Conservation (phyloP, 2,329 filamentous ascomycete species). For the Chrysosporium queenslandicum region DNA sequence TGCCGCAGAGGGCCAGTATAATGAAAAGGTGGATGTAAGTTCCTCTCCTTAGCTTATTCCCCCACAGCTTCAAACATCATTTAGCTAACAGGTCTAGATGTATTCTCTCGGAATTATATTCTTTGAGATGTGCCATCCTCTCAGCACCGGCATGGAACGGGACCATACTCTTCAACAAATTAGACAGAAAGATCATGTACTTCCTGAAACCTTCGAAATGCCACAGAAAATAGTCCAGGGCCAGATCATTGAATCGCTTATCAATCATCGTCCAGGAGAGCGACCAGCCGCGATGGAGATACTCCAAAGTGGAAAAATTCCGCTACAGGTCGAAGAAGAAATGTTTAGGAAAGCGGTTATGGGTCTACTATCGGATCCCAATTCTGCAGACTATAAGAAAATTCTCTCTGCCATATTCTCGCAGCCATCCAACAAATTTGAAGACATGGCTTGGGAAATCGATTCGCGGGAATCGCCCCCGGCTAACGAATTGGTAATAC, state of each 20-base stretch:
- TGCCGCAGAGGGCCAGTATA: constrained; percentile 65
- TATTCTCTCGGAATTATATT: constrained; percentile 96
- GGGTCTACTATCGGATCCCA: constrained; percentile 63
- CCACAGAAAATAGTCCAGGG: constrained; percentile 60
- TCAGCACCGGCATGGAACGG: constrained; percentile 54
- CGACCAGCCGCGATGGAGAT: constrained; percentile 75
- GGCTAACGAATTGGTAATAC: constrained; percentile 51
- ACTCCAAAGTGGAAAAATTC: constrained; percentile 73
- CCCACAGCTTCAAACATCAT: neutral
- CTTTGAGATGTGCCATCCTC: constrained; percentile 80
- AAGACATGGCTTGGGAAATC: constrained; percentile 72
- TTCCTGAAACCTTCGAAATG: constrained; percentile 63
- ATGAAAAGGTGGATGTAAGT: constrained; percentile 79
- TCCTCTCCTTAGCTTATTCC: neutral
- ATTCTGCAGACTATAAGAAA: constrained; percentile 79
- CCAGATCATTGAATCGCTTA: constrained; percentile 66
- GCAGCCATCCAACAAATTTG: constrained; percentile 63
- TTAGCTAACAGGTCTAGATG: constrained; percentile 49
- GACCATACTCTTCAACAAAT: constrained; percentile 58
- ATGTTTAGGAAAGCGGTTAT: constrained; percentile 74
- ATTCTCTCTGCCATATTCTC: constrained; percentile 79
- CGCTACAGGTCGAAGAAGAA: constrained; percentile 86
- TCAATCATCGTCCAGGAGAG: constrained; percentile 72
- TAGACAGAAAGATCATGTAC: constrained; percentile 53
- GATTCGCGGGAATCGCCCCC: constrained; percentile 45